Evolutionary conservation across 345 rosid genomes (phyloP).

Genomic region (Eucalyptus sp.): DNA sequence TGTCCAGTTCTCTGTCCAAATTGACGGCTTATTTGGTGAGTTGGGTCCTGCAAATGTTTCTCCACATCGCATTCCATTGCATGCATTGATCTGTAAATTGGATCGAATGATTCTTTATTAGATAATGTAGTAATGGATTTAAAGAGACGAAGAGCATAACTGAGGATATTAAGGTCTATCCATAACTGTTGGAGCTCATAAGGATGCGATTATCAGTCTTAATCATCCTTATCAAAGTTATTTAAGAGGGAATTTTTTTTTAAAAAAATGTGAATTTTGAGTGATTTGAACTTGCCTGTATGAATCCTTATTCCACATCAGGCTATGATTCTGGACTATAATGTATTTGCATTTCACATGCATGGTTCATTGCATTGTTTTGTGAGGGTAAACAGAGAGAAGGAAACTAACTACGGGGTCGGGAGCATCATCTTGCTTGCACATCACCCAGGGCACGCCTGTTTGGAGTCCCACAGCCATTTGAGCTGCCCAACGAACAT

Average conservation of each 20-base stretch:
- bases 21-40: slow-evolving; percentile 68
- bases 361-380: not conserved
- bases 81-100: slow-evolving; percentile 49
- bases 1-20: slow-evolving; percentile 94
- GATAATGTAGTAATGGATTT: not conserved
- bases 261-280: not conserved
- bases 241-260: not conserved
- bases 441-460: slow-evolving; percentile 91
- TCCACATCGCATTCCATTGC: slow-evolving; percentile 76
- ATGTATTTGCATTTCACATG: not conserved
- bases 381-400: not conserved
- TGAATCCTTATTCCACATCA: not conserved
- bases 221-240: not conserved
- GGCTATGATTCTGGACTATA: not conserved
- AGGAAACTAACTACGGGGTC: slow-evolving; percentile 59
- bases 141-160: not conserved
- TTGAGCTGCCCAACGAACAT: slow-evolving; percentile 65
- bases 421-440: slow-evolving; percentile 84
- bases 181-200: not conserved
- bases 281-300: not conserved
- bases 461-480: slow-evolving; percentile 63
- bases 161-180: not conserved
- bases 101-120: not conserved
- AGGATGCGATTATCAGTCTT: not conserved
- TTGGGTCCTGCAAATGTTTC: slow-evolving; percentile 76